Base-by-base conservation (phyloP, 23 red algal genomes). In the Gracilaria domingensis region DNA sequence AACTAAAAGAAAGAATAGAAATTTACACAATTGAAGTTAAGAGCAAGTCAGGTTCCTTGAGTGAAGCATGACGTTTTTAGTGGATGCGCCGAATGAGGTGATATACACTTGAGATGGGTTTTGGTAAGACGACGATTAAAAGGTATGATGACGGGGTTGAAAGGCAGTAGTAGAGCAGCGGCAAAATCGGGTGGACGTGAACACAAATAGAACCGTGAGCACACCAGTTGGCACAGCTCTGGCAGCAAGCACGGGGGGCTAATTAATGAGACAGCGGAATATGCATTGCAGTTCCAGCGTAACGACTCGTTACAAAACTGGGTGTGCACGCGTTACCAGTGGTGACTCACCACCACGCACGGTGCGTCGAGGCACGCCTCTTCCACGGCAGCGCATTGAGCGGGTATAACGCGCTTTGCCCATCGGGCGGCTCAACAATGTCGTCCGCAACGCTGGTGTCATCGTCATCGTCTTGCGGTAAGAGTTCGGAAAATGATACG, bases 231-330 rank as follows among this genome's bases (percentile, higher is more conserved):
- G 24, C 25, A 6, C 2, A 65, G 24, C 7, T 26, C 8, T 32
- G 23, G 60, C 60, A 45, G 23, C 54, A 58, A 58, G 4, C 16
- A n/a, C 14, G 2, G 54, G 7, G 54, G 54, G 18, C 20, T 58
- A 23, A 3, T 2, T 4, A 2, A 3, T 58, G 18, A 16, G 54
- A n/a, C n/a, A n/a, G 54, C 23, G 7, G 2, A 18, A 3, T 45
- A 45, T 45, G 42, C 42, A 45, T 45, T 45, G 42, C 42, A 45
- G 5, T 45, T 7, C 42, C 42, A 45, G 20, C 55, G 25, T 65
- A 65, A 65, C 60, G 60, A 65, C 60, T 65, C 60, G 60, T 65
- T 65, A 65, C 26, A 25, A 4, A 58, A n/a, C n/a, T n/a, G n/a
- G n/a, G n/a, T n/a, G n/a, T n/a, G n/a, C n/a, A n/a, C n/a, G n/a